Percentiles rank a stretch among this genome's conserved stretches.
These are phyloP conservation scores for Xylariomycetidae sp. DNA, from an alignment of 2,329 filamentous ascomycete species.

Conservation along the genomic window DNA sequence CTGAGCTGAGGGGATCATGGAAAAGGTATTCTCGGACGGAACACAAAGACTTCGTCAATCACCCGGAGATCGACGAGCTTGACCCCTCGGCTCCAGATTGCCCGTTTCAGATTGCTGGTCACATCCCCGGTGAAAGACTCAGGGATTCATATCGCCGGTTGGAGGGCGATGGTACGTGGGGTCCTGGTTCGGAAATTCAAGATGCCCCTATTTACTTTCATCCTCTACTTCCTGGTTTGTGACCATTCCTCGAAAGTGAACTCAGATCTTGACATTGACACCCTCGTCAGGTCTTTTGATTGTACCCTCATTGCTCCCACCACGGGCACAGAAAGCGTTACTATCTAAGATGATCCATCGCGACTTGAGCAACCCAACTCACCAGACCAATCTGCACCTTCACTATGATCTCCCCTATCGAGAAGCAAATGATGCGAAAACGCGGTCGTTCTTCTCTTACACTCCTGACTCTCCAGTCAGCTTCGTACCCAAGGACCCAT, in stretches of 20 bases:
- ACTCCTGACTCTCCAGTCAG: slow-evolving; percentile 44
- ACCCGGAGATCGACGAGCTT: slow-evolving; percentile 53
- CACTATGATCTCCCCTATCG: slow-evolving; percentile 68
- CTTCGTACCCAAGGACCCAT: slow-evolving; percentile 62
- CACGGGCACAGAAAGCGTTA: slow-evolving; percentile 60
- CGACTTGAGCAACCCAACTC: slow-evolving; percentile 65
- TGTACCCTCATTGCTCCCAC: slow-evolving; percentile 67
- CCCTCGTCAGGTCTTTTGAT: slow-evolving; percentile 64
- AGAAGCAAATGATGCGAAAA: slow-evolving; percentile 11
- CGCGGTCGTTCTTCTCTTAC: slow-evolving; percentile 49
- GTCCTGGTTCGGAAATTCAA: slow-evolving; percentile 21
- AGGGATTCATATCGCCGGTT: slow-evolving; percentile 38
- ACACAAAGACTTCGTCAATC: slow-evolving; percentile 40
- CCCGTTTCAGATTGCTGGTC: slow-evolving; percentile 39
- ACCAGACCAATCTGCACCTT: slow-evolving; percentile 86
- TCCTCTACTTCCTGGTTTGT: slow-evolving; percentile 60
- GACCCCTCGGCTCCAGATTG: slow-evolving; percentile 30
- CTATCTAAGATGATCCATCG: slow-evolving; percentile 69
- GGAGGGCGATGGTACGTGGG: slow-evolving; percentile 25
- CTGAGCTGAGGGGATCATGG: slow-evolving; percentile 63
- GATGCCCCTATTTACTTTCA: slow-evolving; percentile 56
- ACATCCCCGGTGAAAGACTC: slow-evolving; percentile 37
- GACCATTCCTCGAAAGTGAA: neutral
- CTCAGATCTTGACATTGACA: neutral
- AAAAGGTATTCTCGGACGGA: slow-evolving; percentile 65